Evolutionary conservation across 2,329 filamentous ascomycete genomes (phyloP).

Genomic region (Allantophomopsis cytisporea): DNA sequence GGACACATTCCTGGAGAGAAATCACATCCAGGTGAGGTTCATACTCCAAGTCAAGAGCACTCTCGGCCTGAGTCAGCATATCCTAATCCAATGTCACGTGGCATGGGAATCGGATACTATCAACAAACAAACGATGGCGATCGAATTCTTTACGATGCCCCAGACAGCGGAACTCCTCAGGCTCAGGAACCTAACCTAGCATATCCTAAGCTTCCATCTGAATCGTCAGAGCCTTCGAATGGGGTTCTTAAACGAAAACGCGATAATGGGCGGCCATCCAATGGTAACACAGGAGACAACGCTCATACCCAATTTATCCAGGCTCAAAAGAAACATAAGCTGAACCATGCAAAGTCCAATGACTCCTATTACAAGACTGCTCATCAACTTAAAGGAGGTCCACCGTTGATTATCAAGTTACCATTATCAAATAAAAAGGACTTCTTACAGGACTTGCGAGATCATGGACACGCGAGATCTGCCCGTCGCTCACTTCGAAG

Average conservation of each 20-base stretch:
- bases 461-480: too few species aligned
- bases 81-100: slow-evolving; percentile 12
- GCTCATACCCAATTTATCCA: not conserved
- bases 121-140: slow-evolving; percentile 13
- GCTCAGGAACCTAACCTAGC: not conserved
- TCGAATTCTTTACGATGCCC: slow-evolving; percentile 16
- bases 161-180: slow-evolving; percentile 4
- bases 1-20: too few species aligned
- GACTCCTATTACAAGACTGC: slow-evolving; percentile 1
- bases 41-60: too few species aligned
- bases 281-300: not conserved
- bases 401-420: slow-evolving; percentile 1
- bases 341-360: slow-evolving; percentile 1
- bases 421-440: not conserved
- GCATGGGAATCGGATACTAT: slow-evolving; percentile 18
- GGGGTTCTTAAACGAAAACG: not conserved
- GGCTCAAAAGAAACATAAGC: slow-evolving; percentile 11
- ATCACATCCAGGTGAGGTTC: too few species aligned
- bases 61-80: slow-evolving; percentile 2
- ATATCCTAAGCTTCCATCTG: slow-evolving; percentile 1
- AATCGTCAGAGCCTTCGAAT: not conserved
- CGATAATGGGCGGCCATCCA: not conserved
- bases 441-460: not conserved
- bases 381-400: slow-evolving; percentile 2
- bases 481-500: too few species aligned